phyloP scores from a whole-genome alignment of 352 stramenopile genomes.

The Globisporangium spiculum region DNA sequence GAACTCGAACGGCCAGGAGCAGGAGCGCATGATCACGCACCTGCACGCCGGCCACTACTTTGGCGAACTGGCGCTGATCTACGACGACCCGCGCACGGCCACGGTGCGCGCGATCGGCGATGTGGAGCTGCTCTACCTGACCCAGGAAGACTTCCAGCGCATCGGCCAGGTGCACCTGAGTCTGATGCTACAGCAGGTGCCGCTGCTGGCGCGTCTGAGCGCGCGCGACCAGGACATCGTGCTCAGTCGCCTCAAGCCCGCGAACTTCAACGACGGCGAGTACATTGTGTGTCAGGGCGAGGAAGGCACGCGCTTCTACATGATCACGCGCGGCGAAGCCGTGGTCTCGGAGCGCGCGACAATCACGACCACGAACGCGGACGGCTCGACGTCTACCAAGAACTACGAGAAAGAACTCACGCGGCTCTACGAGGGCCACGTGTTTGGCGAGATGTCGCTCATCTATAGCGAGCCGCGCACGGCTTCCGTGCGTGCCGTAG shows the following conservation, averaged over 20 bases:
- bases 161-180: constrained; percentile 85
- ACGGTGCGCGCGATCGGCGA: constrained; percentile 76
- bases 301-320: constrained; percentile 86
- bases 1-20: constrained; percentile 29
- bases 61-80: constrained; percentile 90
- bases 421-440: constrained; percentile 83
- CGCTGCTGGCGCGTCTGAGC: constrained; percentile 65
- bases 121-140: constrained; percentile 82
- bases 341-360: constrained; percentile 73
- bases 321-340: constrained; percentile 86
- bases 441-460: constrained; percentile 87
- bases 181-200: constrained; percentile 87
- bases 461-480: constrained; percentile 88
- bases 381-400: constrained; percentile 25
- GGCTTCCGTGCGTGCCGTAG: constrained; percentile 72
- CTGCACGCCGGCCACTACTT: constrained; percentile 92
- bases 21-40: constrained; percentile 87
- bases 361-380: constrained; percentile 12
- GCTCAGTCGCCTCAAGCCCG: constrained; percentile 71
- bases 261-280: constrained; percentile 84
- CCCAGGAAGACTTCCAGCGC: constrained; percentile 85
- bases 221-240: constrained; percentile 79
- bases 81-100: constrained; percentile 85
- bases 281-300: constrained; percentile 90
- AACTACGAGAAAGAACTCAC: constrained; percentile 77